Evolutionary conservation across 495 filamentous ascomycete genomes (phyloP).

Genomic region (Pseudoneurospora amorphoporcata): DNA sequence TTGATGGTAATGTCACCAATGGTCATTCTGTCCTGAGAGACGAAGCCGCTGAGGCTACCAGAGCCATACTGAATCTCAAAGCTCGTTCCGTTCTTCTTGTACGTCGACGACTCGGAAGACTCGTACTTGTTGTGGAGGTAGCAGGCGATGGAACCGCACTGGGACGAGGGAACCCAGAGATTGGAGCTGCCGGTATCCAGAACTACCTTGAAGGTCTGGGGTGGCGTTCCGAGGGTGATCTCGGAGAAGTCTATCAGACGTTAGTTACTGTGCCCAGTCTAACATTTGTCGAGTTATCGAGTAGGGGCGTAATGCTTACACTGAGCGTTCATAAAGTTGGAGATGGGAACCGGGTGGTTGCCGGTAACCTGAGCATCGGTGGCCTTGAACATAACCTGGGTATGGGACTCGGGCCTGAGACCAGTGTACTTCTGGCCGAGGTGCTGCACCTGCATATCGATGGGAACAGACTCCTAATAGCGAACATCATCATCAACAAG

Average conservation of each 20-base stretch:
- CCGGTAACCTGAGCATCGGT: constrained; percentile 53
- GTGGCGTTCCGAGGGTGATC: constrained; percentile 82
- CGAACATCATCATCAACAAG: constrained; percentile 8
- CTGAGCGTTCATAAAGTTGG: constrained; percentile 98
- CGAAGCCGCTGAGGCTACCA: constrained; percentile 85
- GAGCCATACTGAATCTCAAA: constrained; percentile 97
- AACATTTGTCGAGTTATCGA: not conserved
- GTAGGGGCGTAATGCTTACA: constrained; percentile 48
- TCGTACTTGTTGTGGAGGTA: constrained; percentile 97
- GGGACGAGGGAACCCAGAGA: constrained; percentile 88
- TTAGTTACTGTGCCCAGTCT: not conserved
- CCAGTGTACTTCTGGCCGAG: constrained; percentile 95
- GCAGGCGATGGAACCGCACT: constrained; percentile 95
- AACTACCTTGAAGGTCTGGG: constrained; percentile 95
- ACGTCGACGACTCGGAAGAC: constrained; percentile 79
- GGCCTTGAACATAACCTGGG: constrained; percentile 69
- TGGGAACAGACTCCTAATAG: constrained; percentile 60
- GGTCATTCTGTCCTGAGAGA: constrained; percentile 72
- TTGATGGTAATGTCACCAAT: constrained; percentile 87
- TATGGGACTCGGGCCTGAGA: constrained; percentile 55
- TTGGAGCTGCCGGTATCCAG: constrained; percentile 99
- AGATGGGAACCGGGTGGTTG: constrained; percentile 77
- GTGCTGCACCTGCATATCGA: constrained; percentile 67
- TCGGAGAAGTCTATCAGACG: constrained; percentile 77
- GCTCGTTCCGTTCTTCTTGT: constrained; percentile 80